These are phyloP conservation scores for Rhodofomes roseus DNA, from an alignment of 1,284 basidiomycete genomes.

Conservation along the genomic window DNA sequence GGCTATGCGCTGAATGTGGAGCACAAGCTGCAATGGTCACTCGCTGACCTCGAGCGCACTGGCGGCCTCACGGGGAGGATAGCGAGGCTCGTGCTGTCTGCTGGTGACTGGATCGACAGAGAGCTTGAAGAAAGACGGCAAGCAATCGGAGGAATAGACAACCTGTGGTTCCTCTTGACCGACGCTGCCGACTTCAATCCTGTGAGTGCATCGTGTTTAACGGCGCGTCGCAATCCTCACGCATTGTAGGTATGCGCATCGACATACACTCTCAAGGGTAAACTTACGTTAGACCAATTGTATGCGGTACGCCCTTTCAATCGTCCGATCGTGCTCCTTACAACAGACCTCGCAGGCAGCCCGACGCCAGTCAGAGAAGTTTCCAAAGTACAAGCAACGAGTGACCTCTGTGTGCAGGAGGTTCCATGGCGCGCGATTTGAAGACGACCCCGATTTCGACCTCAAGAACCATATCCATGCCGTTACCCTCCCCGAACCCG, in stretches of 20 bases:
- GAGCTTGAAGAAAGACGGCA: slow-evolving; percentile 21
- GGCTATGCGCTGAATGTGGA: neutral
- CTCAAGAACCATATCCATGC: slow-evolving; percentile 21
- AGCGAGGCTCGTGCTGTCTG: slow-evolving; percentile 11
- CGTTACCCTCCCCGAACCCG: slow-evolving; percentile 22
- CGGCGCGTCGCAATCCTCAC: neutral
- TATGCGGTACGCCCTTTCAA: slow-evolving; percentile 8
- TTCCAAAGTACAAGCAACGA: slow-evolving; percentile 25
- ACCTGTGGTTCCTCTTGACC: slow-evolving; percentile 26
- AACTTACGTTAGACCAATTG: slow-evolving; percentile 17
- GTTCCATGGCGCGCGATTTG: slow-evolving; percentile 24
- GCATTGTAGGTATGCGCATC: slow-evolving; percentile 21
- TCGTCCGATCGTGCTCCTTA: neutral
- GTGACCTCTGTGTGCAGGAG: slow-evolving; percentile 21
- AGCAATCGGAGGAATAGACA: slow-evolving; percentile 28
- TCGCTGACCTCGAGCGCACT: slow-evolving; percentile 7
- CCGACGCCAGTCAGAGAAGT: slow-evolving; percentile 15
- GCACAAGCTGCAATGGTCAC: slow-evolving; percentile 7
- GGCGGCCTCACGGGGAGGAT: slow-evolving; percentile 11
- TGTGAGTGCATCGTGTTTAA: slow-evolving; percentile 9
- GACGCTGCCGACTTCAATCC: slow-evolving; percentile 29
- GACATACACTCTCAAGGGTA: slow-evolving; percentile 19
- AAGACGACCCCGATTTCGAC: slow-evolving; percentile 26
- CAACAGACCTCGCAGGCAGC: slow-evolving; percentile 10
- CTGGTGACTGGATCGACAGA: slow-evolving; percentile 16